Evolutionary conservation across 345 rosid genomes (phyloP).

Genomic region (Heritiera littoralis): DNA sequence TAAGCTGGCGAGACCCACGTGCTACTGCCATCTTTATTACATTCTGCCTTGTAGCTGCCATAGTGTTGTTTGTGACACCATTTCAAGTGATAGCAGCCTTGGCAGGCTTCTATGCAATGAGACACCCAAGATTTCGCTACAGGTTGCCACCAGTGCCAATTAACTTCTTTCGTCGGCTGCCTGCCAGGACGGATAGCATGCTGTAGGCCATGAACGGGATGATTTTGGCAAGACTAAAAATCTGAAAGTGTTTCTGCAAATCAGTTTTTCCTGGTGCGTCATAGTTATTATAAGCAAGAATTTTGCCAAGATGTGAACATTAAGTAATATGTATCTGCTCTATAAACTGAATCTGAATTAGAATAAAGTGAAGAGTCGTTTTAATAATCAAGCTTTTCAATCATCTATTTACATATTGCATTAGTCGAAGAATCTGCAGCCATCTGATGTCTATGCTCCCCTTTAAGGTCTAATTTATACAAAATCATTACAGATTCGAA

Average conservation of each 20-base stretch:
- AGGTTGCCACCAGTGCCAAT: constrained; percentile 80
- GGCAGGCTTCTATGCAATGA: constrained; percentile 74
- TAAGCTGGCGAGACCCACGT: constrained; percentile 98
- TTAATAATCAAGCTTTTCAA: not conserved
- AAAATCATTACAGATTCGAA: not conserved
- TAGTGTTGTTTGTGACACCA: constrained; percentile 85
- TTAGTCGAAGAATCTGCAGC: not conserved
- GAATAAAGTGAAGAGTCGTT: constrained; percentile 5
- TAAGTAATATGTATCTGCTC: constrained; percentile 9
- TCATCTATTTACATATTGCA: not conserved
- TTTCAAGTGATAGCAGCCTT: constrained; percentile 80
- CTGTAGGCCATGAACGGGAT: constrained; percentile 38
- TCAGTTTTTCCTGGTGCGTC: not conserved
- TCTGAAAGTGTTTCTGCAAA: not conserved
- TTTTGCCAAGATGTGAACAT: not conserved
- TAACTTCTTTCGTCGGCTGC: constrained; percentile 96
- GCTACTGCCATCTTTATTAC: constrained; percentile 70
- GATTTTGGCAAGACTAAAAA: constrained; percentile 7
- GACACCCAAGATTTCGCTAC: constrained; percentile 93
- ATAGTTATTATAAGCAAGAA: not conserved
- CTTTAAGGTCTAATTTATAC: not conserved
- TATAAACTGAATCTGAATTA: not conserved
- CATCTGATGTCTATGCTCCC: not conserved
- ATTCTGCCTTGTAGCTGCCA: constrained; percentile 81
- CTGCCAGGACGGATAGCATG: constrained; percentile 91